Evolutionary conservation across 164 flowering plant species (phyloP).

Genomic region (Liquidambar formosana): DNA sequence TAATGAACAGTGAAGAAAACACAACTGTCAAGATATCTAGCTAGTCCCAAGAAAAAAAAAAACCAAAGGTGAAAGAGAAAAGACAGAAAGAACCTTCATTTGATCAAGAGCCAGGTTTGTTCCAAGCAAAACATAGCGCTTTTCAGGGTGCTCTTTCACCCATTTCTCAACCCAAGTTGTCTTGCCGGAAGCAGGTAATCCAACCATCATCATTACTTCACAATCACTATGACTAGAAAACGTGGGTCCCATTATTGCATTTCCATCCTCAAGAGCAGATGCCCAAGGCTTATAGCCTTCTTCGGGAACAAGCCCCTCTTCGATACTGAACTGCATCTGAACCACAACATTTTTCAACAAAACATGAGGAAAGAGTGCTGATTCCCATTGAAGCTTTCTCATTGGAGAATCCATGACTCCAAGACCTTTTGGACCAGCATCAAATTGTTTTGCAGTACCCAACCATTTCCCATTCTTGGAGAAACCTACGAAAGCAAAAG

Average conservation of each 20-base stretch:
- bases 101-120: conserved; percentile 62
- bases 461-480: conserved; percentile 65
- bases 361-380: conserved; percentile 64
- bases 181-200: conserved; percentile 71
- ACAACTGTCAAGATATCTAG: neutral
- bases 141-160: conserved; percentile 63
- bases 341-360: conserved; percentile 64
- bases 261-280: conserved; percentile 50
- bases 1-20: neutral
- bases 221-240: conserved; percentile 35
- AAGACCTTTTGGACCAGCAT: conserved; percentile 47
- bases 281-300: conserved; percentile 68
- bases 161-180: conserved; percentile 72
- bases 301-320: conserved; percentile 56
- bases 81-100: conserved; percentile 54
- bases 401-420: conserved; percentile 34
- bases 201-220: conserved; percentile 74
- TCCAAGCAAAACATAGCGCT: conserved; percentile 64
- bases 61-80: neutral
- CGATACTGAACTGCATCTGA: conserved; percentile 54
- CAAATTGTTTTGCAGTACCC: conserved; percentile 50
- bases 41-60: neutral
- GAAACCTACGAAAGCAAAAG: conserved; percentile 49
- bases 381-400: conserved; percentile 35
- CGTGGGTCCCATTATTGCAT: conserved; percentile 44